A percentile compares a stretch with the other conserved stretches of the same genome.
phyloP scores from a whole-genome alignment of 1,139 yeast species.

The Hyphopichia pseudoburtonii region DNA sequence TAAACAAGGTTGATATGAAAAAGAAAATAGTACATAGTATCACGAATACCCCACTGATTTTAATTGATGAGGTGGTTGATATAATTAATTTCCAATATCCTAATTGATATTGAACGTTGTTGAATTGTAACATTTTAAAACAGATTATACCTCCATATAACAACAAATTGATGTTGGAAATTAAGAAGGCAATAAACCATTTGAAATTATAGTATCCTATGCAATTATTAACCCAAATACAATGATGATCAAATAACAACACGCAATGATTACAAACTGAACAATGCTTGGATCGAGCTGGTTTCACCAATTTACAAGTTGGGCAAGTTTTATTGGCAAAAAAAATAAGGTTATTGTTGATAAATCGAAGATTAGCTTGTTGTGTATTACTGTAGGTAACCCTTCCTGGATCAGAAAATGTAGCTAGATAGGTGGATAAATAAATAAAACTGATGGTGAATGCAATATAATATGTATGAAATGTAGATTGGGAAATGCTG shows the following conservation, averaged over 20 bases:
- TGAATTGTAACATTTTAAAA: constrained; percentile 12
- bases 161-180: constrained; percentile 55
- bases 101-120: constrained; percentile 8
- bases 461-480: constrained; percentile 21
- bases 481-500: constrained; percentile 7
- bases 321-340: constrained; percentile 39
- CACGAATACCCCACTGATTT: constrained; percentile 51
- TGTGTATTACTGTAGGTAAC: constrained; percentile 20
- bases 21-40: constrained; percentile 55
- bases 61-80: constrained; percentile 32
- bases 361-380: constrained; percentile 19
- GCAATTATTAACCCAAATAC: constrained; percentile 93
- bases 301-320: constrained; percentile 71
- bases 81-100: constrained; percentile 29
- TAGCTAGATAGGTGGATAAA: constrained; percentile 35
- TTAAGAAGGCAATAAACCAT: constrained; percentile 65
- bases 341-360: constrained; percentile 60
- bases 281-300: constrained; percentile 92
- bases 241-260: constrained; percentile 81
- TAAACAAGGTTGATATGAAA: constrained; percentile 56
- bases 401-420: constrained; percentile 58
- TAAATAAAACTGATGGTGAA: constrained; percentile 38
- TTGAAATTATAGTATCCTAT: constrained; percentile 75
- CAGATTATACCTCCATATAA: constrained; percentile 59
- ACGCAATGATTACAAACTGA: constrained; percentile 68